A percentile compares a stretch with the other conserved stretches of the same genome.
phyloP scores from a whole-genome alignment of 2,329 filamentous ascomycete species.

The Paecilomyces variotii region DNA sequence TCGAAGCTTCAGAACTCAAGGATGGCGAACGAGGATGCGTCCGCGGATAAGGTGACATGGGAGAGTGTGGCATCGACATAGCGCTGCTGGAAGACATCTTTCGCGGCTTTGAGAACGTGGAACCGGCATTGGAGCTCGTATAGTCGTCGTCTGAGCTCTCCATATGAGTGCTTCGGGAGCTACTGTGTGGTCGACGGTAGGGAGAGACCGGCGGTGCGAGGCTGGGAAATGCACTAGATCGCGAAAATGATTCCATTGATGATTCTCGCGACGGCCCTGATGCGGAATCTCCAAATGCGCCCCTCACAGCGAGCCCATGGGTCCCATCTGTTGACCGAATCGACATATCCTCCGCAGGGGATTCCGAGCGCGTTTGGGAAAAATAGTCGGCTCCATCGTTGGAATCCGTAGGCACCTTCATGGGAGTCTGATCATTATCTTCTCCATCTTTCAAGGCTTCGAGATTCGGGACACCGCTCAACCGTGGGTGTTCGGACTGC shows the following conservation, averaged over 20 bases:
- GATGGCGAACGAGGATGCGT: conserved; percentile 73
- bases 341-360: conserved; percentile 21
- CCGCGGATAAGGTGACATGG: conserved; percentile 55
- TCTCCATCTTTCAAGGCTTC: conserved; percentile 15
- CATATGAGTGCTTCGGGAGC: conserved; percentile 54
- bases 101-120: conserved; percentile 59
- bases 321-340: conserved; percentile 1
- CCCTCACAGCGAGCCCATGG: conserved; percentile 1
- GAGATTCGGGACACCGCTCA: conserved; percentile 52
- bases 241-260: conserved; percentile 29
- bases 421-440: conserved; percentile 25
- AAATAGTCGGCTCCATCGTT: conserved; percentile 11
- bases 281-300: conserved; percentile 12
- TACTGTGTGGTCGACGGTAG: conserved; percentile 31
- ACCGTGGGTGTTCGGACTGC: conserved; percentile 64
- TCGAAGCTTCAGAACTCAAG: conserved; percentile 71
- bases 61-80: conserved; percentile 52
- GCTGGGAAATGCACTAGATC: conserved; percentile 31
- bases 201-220: conserved; percentile 41
- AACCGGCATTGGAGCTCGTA: conserved; percentile 49
- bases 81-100: conserved; percentile 69
- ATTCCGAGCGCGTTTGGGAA: conserved; percentile 22
- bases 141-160: conserved; percentile 63
- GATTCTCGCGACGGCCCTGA: conserved; percentile 21
- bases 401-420: conserved; percentile 24